Evolutionary conservation across 257 asterid species (phyloP).

Genomic region (Przewalskia tangutica): DNA sequence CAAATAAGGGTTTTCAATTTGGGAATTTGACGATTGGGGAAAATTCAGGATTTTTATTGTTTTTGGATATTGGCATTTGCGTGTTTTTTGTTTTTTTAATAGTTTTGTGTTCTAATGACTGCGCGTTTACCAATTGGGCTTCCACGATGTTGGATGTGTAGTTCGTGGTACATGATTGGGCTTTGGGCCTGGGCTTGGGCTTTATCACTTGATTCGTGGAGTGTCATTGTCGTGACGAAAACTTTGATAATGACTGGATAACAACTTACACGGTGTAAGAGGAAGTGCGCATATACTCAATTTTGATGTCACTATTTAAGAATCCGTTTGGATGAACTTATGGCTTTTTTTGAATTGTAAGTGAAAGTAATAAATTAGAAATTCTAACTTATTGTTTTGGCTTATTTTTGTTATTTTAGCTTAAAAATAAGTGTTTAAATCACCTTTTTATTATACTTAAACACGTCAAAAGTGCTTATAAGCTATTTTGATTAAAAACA

Average conservation of each 20-base stretch:
- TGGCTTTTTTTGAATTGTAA: too few species aligned
- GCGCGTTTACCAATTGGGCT: neutral
- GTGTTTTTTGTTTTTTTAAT: neutral
- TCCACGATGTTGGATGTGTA: neutral
- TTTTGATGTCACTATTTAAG: neutral
- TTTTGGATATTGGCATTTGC: neutral
- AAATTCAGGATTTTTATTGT: neutral
- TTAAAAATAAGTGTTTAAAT: too few species aligned
- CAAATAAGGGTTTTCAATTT: neutral
- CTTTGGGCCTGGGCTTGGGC: neutral
- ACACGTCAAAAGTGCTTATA: too few species aligned
- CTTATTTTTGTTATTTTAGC: too few species aligned
- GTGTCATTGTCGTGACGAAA: neutral
- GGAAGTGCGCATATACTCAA: neutral
- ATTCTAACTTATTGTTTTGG: too few species aligned
- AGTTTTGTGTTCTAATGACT: neutral
- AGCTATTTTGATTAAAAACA: too few species aligned
- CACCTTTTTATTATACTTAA: too few species aligned
- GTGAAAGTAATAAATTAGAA: too few species aligned
- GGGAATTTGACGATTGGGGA: slow-evolving; percentile 8
- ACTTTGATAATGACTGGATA: neutral
- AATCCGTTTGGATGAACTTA: too few species aligned
- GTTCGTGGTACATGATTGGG: neutral
- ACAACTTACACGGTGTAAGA: neutral
- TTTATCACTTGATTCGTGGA: neutral